Conservation (phyloP, 2,329 filamentous ascomycete genomes). For the Epichloe amarillans region DNA sequence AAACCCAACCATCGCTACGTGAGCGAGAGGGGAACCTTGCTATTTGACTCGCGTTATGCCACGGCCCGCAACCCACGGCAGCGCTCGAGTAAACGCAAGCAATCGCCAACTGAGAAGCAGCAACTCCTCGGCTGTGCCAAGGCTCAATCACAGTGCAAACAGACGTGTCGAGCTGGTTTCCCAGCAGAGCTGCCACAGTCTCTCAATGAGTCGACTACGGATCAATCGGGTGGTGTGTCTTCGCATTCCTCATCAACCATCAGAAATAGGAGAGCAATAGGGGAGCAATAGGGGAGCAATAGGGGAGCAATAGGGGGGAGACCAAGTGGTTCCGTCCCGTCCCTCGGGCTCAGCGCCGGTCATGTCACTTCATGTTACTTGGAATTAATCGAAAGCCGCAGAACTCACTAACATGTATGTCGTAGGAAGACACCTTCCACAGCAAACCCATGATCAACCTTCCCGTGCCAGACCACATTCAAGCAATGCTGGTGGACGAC, state of each 20-base stretch:
- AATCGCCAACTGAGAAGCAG: neutral
- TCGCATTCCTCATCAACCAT: neutral
- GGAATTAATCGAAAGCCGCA: neutral
- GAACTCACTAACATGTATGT: neutral
- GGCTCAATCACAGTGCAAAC: neutral
- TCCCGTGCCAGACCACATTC: slow-evolving; percentile 75
- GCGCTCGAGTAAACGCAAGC: neutral
- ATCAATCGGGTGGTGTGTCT: slow-evolving; percentile 1
- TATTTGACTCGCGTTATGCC: slow-evolving; percentile 5
- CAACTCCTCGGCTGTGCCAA: neutral
- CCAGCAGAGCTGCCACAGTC: neutral
- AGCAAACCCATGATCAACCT: slow-evolving; percentile 75
- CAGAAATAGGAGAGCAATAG: no score
- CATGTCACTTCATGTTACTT: neutral
- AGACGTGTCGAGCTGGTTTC: neutral
- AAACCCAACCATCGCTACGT: slow-evolving; percentile 7
- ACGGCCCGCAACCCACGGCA: neutral
- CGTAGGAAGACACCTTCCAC: slow-evolving; percentile 78
- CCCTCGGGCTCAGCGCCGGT: no score
- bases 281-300: no score
- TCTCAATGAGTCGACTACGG: slow-evolving; percentile 2
- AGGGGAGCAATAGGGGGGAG: neutral
- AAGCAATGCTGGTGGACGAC: slow-evolving; percentile 88
- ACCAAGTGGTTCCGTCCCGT: neutral
- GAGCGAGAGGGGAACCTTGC: slow-evolving; percentile 1